phyloP scores from a whole-genome alignment of 2,329 filamentous ascomycete genomes.

The Xylaria sp. region DNA sequence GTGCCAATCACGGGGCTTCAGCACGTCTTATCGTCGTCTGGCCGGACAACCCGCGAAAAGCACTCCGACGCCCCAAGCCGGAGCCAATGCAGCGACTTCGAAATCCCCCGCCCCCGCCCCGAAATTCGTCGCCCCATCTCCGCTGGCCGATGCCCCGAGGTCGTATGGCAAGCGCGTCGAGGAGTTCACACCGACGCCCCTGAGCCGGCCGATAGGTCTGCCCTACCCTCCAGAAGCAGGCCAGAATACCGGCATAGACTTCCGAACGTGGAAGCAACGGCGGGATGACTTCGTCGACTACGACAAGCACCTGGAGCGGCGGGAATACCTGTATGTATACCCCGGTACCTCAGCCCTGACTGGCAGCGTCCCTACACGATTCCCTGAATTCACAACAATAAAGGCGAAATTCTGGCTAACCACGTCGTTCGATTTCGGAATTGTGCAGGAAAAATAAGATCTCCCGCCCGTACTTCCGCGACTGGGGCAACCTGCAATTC shows the following conservation, averaged over 20 bases:
- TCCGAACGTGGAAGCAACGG: constrained; percentile 72
- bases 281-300: constrained; percentile 85
- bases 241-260: constrained; percentile 83
- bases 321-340: constrained; percentile 75
- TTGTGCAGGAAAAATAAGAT: constrained; percentile 33
- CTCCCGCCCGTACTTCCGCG: constrained; percentile 87
- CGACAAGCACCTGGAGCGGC: constrained; percentile 81
- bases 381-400: not conserved
- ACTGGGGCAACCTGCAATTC: constrained; percentile 85
- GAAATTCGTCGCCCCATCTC: constrained; percentile 51
- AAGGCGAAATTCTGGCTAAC: constrained; percentile 20
- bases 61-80: constrained; percentile 37
- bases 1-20: constrained; percentile 64
- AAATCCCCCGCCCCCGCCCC: constrained; percentile 14
- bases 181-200: constrained; percentile 67
- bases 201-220: constrained; percentile 84
- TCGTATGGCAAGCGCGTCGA: constrained; percentile 66
- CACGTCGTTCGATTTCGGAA: not conserved
- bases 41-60: constrained; percentile 44
- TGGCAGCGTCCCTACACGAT: not conserved
- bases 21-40: constrained; percentile 54
- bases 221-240: constrained; percentile 75
- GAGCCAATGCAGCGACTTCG: constrained; percentile 33
- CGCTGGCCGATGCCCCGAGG: constrained; percentile 67
- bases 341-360: constrained; percentile 2